A percentile compares a stretch with the other conserved stretches of the same genome.
Evolutionary conservation across 305 asterid species (phyloP).

Genomic region (Rubia occidens): DNA sequence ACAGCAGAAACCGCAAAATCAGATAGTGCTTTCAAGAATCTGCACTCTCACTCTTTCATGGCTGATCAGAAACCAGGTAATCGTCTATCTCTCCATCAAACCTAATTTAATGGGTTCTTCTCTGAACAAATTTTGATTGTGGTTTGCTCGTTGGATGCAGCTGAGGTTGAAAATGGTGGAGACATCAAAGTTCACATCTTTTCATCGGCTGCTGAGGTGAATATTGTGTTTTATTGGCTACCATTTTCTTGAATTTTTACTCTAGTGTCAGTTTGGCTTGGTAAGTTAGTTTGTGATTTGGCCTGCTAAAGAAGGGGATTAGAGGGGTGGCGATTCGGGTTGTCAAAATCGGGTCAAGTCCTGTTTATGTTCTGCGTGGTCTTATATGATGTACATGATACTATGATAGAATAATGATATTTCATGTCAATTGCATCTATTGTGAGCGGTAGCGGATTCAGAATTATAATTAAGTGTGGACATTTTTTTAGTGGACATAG

Average conservation of each 20-base stretch:
- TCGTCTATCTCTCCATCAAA: neutral
- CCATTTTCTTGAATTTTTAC: slow-evolving; percentile 5
- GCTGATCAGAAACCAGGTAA: slow-evolving; percentile 19
- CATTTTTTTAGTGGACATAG: no score
- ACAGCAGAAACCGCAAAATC: neutral
- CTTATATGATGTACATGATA: no score
- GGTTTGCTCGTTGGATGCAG: slow-evolving; percentile 14
- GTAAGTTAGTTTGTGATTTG: neutral
- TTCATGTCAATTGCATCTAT: no score
- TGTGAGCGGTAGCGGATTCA: no score
- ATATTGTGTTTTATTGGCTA: neutral
- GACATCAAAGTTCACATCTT: slow-evolving; percentile 51
- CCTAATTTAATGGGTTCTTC: neutral
- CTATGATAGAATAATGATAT: no score
- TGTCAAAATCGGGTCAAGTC: neutral
- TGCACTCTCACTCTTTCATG: slow-evolving; percentile 7
- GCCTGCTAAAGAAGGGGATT: no score
- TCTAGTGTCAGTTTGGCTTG: neutral
- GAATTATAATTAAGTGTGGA: no score
- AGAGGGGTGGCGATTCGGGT: no score
- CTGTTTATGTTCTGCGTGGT: no score
- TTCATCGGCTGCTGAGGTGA: slow-evolving; percentile 57
- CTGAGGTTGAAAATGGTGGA: slow-evolving; percentile 32
- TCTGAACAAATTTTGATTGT: neutral
- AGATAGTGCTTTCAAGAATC: neutral